Base-by-base conservation (phyloP, 192 early-diverging fungal genomes). In the Coemansia sp. region DNA sequence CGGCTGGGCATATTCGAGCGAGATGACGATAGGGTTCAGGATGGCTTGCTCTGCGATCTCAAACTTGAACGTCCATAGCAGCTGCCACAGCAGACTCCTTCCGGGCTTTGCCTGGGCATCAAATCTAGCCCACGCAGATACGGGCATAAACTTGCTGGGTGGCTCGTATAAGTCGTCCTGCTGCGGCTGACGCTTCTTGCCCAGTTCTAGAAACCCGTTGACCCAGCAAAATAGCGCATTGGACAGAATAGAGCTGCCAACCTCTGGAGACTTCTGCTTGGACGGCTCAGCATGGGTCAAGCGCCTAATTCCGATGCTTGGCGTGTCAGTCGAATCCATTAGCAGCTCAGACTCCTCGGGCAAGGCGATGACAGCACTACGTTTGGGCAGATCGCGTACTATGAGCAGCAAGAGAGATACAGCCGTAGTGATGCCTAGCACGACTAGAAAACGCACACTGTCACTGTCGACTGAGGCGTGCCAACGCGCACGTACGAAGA, bases 1-100 rank as follows among this genome's bases (percentile, higher is more conserved):
- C n/a, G 88, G 85, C 38, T 87, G 86, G n/a, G 77, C 76, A 50
- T 87, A 89, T 29, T 71, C 68, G 2, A 87, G 16, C 12, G 68
- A 0, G 0, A 74, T 79, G 52, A 72, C 76, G 1, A 74, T 33
- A 1, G 80, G 62, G 33, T 80, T 71, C 5, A 84, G 65, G 20
- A 78, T 5, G 16, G 71, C 40, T 58, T 89, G 89, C 16, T 69
- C 13, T 38, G 70, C 16, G 9, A 90, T 43, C 12, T 85, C 80
- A 20, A 38, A 29, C 36, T 68, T 69, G 57, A 87, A 87, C 9
- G 78, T 58, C 9, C 33, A 55, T 0, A 72, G 38, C 31, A 88
- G 63, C 39, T 81, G 80, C 66, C 64, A 58, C 29, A 60, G 24
- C 15, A 86, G 52, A 29, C 65, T 66, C 20, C 34, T 53, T 22